Conservation (phyloP, 345 rosid genomes). For the Hypericum androsaemum region DNA sequence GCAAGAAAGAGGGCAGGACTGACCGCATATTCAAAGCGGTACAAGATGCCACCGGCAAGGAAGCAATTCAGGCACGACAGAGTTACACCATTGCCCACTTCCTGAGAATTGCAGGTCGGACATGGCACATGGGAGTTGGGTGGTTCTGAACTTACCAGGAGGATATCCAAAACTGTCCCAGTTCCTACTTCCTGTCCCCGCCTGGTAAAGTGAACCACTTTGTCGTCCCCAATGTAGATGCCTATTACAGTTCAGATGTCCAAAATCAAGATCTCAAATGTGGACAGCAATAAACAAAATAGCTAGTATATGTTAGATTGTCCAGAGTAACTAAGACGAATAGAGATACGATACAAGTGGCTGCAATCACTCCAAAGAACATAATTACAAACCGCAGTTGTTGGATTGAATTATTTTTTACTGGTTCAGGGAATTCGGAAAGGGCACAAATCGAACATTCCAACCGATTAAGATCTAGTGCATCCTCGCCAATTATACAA, state of each 20-base stretch:
- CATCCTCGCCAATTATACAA: too few species aligned
- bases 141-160: constrained; percentile 70
- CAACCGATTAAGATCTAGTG: too few species aligned
- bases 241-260: constrained; percentile 27
- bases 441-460: too few species aligned
- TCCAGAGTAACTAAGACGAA: too few species aligned
- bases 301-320: too few species aligned
- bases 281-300: not conserved
- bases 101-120: constrained; percentile 46
- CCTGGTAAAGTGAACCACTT: constrained; percentile 80
- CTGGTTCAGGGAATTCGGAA: too few species aligned
- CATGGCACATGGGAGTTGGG: constrained; percentile 42
- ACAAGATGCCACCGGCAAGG: constrained; percentile 71
- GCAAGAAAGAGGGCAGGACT: constrained; percentile 64
- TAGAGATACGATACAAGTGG: too few species aligned
- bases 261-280: not conserved
- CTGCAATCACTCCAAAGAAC: too few species aligned
- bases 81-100: constrained; percentile 54
- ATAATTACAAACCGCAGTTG: too few species aligned
- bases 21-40: constrained; percentile 72
- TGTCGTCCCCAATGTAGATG: constrained; percentile 70
- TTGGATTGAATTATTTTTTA: too few species aligned
- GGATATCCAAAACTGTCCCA: constrained; percentile 61
- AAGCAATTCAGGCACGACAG: constrained; percentile 82
- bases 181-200: constrained; percentile 91